Conservation (phyloP, 1,139 yeast species). For the Candida labiduridarum region DNA sequence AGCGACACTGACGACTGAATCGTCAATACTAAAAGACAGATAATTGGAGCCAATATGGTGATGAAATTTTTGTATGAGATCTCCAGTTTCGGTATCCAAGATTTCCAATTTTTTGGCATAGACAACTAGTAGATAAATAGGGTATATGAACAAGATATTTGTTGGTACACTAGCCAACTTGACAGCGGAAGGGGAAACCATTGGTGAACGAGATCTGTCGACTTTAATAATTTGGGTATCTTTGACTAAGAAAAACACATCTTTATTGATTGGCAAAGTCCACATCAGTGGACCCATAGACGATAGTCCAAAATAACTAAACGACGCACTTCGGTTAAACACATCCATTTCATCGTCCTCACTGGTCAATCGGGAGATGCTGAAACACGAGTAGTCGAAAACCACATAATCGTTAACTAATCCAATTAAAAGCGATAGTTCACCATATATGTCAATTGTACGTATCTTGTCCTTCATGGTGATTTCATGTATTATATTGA, state of each 20-base stretch:
- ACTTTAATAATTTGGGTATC: slow-evolving; percentile 29
- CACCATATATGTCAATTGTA: slow-evolving; percentile 20
- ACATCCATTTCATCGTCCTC: slow-evolving; percentile 18
- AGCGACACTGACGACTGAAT: slow-evolving; percentile 26
- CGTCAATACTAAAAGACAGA: slow-evolving; percentile 18
- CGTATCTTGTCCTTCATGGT: slow-evolving; percentile 29
- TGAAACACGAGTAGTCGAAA: slow-evolving; percentile 27
- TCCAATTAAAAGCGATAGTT: slow-evolving; percentile 26
- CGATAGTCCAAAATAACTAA: slow-evolving; percentile 33
- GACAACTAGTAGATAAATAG: slow-evolving; percentile 47
- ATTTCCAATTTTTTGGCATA: slow-evolving; percentile 47
- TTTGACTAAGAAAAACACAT: slow-evolving; percentile 27
- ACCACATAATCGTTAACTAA: slow-evolving; percentile 30
- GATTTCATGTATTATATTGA: slow-evolving; percentile 28
- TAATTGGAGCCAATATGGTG: slow-evolving; percentile 33
- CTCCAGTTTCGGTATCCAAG: slow-evolving; percentile 46
- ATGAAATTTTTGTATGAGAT: slow-evolving; percentile 41
- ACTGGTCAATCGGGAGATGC: slow-evolving; percentile 19
- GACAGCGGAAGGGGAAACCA: slow-evolving; percentile 24
- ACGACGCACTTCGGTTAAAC: slow-evolving; percentile 25
- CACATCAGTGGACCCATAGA: slow-evolving; percentile 24
- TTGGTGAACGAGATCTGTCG: slow-evolving; percentile 13
- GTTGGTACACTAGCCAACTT: slow-evolving; percentile 36
- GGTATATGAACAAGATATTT: slow-evolving; percentile 38
- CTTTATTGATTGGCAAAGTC: slow-evolving; percentile 21